A percentile compares a stretch with the other conserved stretches of the same genome.
Evolutionary conservation across 2,329 filamentous ascomycete genomes (phyloP).

Genomic region (Sporothrix globosa): DNA sequence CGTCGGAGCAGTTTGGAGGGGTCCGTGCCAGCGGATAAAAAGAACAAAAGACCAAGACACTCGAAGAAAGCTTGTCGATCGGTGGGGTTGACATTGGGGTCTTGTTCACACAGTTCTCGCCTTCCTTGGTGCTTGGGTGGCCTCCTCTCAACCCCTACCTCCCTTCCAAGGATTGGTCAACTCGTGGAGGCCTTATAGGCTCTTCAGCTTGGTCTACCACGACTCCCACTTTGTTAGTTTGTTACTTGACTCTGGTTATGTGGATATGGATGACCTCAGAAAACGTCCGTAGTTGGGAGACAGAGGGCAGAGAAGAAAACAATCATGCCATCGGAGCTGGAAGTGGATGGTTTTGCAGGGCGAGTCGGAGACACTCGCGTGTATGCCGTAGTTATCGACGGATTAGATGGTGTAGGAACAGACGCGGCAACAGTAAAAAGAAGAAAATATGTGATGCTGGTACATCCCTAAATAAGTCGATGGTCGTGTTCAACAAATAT

Average conservation of each 20-base stretch:
- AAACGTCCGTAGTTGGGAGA: no score
- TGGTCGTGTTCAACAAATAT: background rate
- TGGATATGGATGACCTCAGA: background rate
- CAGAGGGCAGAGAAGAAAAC: background rate
- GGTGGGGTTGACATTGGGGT: background rate
- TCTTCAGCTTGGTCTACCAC: background rate
- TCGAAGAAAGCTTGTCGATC: background rate
- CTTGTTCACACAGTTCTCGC: background rate
- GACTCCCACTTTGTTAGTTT: no score
- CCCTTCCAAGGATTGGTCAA: constrained; percentile 6
- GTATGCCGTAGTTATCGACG: background rate
- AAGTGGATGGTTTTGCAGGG: no score
- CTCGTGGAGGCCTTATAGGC: background rate
- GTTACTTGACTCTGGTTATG: no score
- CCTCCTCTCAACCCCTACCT: background rate
- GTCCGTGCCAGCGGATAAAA: constrained; percentile 26
- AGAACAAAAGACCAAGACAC: background rate
- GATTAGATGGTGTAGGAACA: background rate
- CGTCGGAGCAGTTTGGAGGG: constrained; percentile 24
- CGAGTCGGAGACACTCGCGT: no score
- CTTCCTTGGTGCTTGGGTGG: constrained; percentile 11
- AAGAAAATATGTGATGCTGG: background rate
- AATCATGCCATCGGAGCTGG: no score
- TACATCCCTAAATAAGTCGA: background rate
- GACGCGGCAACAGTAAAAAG: background rate